These are phyloP conservation scores for Aspergillus latus DNA, from an alignment of 2,329 filamentous ascomycete species.

Conservation along the genomic window DNA sequence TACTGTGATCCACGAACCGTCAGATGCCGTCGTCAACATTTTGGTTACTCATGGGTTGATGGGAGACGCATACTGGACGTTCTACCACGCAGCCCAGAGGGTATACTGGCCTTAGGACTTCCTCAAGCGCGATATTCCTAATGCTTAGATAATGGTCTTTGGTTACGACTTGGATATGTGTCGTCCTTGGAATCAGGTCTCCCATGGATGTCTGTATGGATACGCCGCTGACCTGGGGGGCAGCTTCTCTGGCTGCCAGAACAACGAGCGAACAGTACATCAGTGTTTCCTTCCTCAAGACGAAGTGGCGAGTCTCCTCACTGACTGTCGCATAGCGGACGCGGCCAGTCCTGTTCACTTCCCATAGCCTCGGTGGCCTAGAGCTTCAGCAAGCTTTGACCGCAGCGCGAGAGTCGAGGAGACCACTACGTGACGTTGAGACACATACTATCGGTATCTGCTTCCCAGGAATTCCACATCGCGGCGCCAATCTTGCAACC, in stretches of 20 bases:
- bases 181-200: not conserved
- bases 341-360: constrained; percentile 29
- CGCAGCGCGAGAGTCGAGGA: constrained; percentile 30
- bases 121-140: not conserved
- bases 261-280: not conserved
- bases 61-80: not conserved
- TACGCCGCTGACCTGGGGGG: constrained; percentile 36
- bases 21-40: not conserved
- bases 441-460: constrained; percentile 31
- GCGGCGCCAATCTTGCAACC: constrained; percentile 33
- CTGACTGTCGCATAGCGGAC: not conserved
- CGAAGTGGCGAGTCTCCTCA: not conserved
- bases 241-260: constrained; percentile 26
- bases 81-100: no score
- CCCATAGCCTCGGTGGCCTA: constrained; percentile 31
- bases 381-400: constrained; percentile 41
- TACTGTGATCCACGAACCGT: no score
- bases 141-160: not conserved
- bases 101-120: not conserved
- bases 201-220: constrained; percentile 18
- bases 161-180: not conserved
- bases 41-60: not conserved
- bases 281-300: constrained; percentile 17
- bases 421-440: constrained; percentile 23
- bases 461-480: constrained; percentile 42